Evolutionary conservation across 192 early-diverging fungal species (phyloP), one percentile per base, ranked within the genome.

Genomic region (Lunasporangiospora selenospora): DNA sequence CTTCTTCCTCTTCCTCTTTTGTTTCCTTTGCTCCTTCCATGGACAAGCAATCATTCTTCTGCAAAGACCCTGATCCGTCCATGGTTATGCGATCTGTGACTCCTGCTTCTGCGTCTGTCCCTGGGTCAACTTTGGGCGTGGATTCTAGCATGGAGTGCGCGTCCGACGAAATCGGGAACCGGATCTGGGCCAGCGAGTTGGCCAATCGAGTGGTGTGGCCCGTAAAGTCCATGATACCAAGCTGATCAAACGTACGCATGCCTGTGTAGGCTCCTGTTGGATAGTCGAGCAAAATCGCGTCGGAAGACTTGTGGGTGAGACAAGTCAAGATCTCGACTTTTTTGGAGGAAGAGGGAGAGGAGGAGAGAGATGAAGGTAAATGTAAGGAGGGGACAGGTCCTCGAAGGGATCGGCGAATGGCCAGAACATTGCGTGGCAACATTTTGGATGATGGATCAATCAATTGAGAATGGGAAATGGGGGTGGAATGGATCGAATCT

Each of bases 261-360:
- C 78, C 79, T 2, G 89, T 90, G 59, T 90, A 90, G 2, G 88
- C 80, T 8, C 85, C 88, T 81, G 59, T 2, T 15, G 67, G 67
- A 37, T 71, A 71, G 42, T 62, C 58, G 9, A 71, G 53, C 21
- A 71, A 15, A 9, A 34, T 71, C 18, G 58, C 53, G 30, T 40
- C 39, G n/a, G 67, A 62, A 18, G 38, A 16, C 47, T 62, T 62
- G 34, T 33, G 7, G n/a, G 57, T 59, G 26, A 36, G 21, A 8
- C 34, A 30, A 8, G 45, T 47, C 45, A 47, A 26, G 21, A 47
- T 47, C 45, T 30, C 45, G 12, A 26, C 29, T n/a, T 6, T 9
- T n/a, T 21, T 6, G 41, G 41, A 18, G 10, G 16, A n/a, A n/a
- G n/a, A n/a, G n/a, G n/a, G n/a, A n/a, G n/a, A n/a, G n/a, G n/a